These are phyloP conservation scores for Chlamydomonas reinhardtii DNA, from an alignment of 163 green algal genomes.

Conservation along the genomic window DNA sequence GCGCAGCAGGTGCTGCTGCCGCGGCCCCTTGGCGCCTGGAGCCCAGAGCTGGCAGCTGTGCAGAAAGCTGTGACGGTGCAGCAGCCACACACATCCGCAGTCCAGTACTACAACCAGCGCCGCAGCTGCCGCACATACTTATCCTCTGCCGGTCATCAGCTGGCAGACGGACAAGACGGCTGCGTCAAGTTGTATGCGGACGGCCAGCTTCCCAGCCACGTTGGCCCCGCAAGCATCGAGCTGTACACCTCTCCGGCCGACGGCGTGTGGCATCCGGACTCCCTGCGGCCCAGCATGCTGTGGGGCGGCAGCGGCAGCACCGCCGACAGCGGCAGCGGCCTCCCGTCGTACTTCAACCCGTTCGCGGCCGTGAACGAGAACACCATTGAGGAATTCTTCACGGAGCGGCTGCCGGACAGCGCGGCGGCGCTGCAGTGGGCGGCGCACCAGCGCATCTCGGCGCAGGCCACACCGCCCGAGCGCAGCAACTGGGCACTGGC, in stretches of 20 bases:
- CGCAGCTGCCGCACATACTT: background rate
- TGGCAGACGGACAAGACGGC: background rate
- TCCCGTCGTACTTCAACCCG: constrained; percentile 57
- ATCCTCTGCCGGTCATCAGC: too few relatives aligned
- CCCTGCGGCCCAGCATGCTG: constrained; percentile 49
- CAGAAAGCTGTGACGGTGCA: background rate
- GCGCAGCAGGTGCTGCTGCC: constrained; percentile 69
- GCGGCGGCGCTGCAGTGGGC: constrained; percentile 65
- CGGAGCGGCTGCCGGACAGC: constrained; percentile 53
- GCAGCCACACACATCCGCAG: background rate
- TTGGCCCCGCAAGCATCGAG: constrained; percentile 53
- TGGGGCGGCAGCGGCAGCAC: constrained; percentile 59
- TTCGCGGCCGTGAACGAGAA: constrained; percentile 4
- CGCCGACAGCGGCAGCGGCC: constrained; percentile 20
- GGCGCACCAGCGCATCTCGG: constrained; percentile 44
- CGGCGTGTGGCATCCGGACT: constrained; percentile 70
- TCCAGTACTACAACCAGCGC: constrained; percentile 32
- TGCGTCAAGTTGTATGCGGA: background rate
- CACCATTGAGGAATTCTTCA: constrained; percentile 54
- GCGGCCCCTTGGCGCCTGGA: background rate
- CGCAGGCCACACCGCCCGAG: constrained; percentile 10
- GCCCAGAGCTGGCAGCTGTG: background rate
- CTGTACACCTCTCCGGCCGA: constrained; percentile 25
- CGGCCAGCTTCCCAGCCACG: background rate
- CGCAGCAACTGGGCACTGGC: constrained; percentile 65